Percentiles rank a stretch among this genome's conserved stretches.
Evolutionary conservation across 1,284 basidiomycete species (phyloP).

Genomic region (Trichosporon ovoides): DNA sequence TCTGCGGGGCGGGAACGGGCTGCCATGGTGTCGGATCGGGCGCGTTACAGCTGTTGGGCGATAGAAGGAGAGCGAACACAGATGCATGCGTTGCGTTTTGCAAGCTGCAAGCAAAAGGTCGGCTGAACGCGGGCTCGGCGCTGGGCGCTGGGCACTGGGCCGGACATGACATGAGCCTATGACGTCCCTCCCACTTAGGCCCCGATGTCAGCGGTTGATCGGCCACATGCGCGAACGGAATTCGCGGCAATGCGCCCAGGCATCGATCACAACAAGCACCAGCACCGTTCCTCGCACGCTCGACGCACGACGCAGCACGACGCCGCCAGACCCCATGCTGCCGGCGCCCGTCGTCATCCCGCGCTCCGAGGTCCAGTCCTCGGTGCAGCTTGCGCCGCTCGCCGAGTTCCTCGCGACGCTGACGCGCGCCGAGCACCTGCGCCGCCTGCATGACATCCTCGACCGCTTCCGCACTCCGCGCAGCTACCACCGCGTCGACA

Average conservation of each 20-base stretch:
- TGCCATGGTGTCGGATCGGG: neutral
- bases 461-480: constrained; percentile 32
- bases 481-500: constrained; percentile 37
- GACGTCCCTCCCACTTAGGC: neutral
- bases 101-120: too few relatives aligned
- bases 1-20: constrained; percentile 15
- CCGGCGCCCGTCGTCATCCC: constrained; percentile 27
- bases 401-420: constrained; percentile 30
- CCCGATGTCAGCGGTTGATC: too few relatives aligned
- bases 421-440: constrained; percentile 22
- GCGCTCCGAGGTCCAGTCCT: constrained; percentile 28
- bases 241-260: too few relatives aligned
- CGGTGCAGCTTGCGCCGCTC: constrained; percentile 34
- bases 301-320: neutral
- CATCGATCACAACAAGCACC: neutral
- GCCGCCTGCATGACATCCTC: constrained; percentile 37
- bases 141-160: too few relatives aligned
- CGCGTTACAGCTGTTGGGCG: too few relatives aligned
- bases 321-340: constrained; percentile 12
- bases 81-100: neutral
- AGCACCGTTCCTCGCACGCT: too few relatives aligned
- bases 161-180: neutral
- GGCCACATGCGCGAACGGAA: neutral
- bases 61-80: neutral
- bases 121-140: neutral